Evolutionary conservation across 805 yeast species (phyloP), one percentile per base, ranked within the genome.

Genomic region (Suhomyces canberraensis): DNA sequence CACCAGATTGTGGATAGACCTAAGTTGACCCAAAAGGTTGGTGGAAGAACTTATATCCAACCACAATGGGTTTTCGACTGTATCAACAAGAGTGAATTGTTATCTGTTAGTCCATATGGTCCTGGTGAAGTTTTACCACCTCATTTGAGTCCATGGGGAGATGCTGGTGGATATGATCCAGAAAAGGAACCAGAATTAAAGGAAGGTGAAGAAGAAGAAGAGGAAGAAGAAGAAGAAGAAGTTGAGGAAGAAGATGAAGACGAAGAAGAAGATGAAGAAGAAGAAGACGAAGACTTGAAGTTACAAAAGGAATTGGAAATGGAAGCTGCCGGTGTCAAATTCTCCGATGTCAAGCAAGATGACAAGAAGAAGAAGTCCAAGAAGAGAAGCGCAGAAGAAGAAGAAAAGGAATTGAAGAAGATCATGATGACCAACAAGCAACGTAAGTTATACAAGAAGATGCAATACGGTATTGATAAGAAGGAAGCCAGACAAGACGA

Each of bases 61-160:
- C 98, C 98, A 14, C 98, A 93, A 71, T 93, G 98, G 98, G 73
- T 93, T 20, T 90, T 93, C 60, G 98, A 93, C 60, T 81, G 84
- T 54, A 68, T 93, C 42, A 93, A 93, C 69, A 83, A 84, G 64
- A 76, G 78, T 33, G 71, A 76, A 41, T 71, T 93, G 42, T 70
- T 84, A 41, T 78, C 93, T 14, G 96, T 87, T 16, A 80, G 82
- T 37, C 73, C 73, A 37, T 93, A 93, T 57, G 84, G 95, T 29
- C 96, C 96, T 4, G 98, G 98, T 39, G 97, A 91, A 66, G 69
- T 87, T 4, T 72, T 93, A 46, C 98, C 98, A 30, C 97, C 98
- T 25, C 98, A 93, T 64, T 71, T 93, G 54, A 86, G 96, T 35
- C 98, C 98, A 70, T 93, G 98, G 98, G 98, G 98, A 50, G 98